phyloP scores from a whole-genome alignment of 2,329 filamentous ascomycete species.

The Pseudonectria buxi region DNA sequence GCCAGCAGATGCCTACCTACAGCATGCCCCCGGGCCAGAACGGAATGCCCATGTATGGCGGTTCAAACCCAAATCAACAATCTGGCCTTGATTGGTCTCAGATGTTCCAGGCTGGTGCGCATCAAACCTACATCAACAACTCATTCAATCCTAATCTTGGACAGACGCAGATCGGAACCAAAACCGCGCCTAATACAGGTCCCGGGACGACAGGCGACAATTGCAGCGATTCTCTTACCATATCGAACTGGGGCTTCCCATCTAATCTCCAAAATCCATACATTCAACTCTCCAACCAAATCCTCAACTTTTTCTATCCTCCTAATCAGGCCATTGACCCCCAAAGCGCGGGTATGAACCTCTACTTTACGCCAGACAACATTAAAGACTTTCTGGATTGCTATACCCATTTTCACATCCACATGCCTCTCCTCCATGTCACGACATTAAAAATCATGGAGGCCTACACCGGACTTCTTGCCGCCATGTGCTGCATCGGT shows the following conservation, averaged over 20 bases:
- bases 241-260: constrained; percentile 44
- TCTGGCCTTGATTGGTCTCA: constrained; percentile 67
- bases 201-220: constrained; percentile 42
- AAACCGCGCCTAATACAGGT: constrained; percentile 56
- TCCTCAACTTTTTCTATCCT: constrained; percentile 51
- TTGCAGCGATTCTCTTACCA: constrained; percentile 39
- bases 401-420: constrained; percentile 66
- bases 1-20: constrained; percentile 58
- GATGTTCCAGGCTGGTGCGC: constrained; percentile 69
- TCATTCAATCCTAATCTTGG: constrained; percentile 59
- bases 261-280: constrained; percentile 44
- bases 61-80: constrained; percentile 54
- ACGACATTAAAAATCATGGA: constrained; percentile 62
- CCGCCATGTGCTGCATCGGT: constrained; percentile 66
- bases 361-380: constrained; percentile 60
- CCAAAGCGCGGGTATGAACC: constrained; percentile 49
- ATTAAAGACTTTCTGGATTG: constrained; percentile 64
- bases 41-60: constrained; percentile 57
- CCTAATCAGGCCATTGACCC: constrained; percentile 40
- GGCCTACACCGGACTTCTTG: constrained; percentile 59
- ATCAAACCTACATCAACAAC: constrained; percentile 57
- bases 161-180: constrained; percentile 63
- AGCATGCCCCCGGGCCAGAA: constrained; percentile 57
- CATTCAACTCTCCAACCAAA: constrained; percentile 47
- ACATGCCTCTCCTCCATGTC: constrained; percentile 67